A percentile compares a stretch with the other conserved stretches of the same genome.
These are phyloP conservation scores for Ceratobasidium papillatum DNA, from an alignment of 1,284 basidiomycete species.

Conservation along the genomic window DNA sequence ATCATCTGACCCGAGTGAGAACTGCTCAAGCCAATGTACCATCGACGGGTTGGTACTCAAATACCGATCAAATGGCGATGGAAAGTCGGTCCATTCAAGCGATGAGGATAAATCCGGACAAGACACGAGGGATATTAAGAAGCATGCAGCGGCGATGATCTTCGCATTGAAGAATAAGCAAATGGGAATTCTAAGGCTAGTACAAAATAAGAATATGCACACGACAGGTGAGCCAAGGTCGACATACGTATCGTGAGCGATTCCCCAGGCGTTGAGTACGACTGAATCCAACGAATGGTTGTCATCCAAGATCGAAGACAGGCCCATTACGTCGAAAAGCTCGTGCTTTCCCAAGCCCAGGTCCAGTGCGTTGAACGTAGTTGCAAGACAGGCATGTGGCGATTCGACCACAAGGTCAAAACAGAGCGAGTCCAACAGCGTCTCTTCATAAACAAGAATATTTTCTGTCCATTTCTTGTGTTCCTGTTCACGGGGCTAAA, in stretches of 20 bases:
- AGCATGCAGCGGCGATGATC: slow-evolving; percentile 43
- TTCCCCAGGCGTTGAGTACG: slow-evolving; percentile 76
- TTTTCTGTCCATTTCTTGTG: slow-evolving; percentile 75
- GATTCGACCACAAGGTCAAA: slow-evolving; percentile 89
- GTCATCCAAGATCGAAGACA: slow-evolving; percentile 49
- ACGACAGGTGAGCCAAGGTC: slow-evolving; percentile 10
- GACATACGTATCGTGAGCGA: slow-evolving; percentile 84
- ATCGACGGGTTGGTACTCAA: slow-evolving; percentile 28
- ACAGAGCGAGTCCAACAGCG: slow-evolving; percentile 85
- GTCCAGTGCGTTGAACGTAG: slow-evolving; percentile 58
- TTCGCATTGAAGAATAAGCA: slow-evolving; percentile 41
- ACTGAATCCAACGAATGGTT: slow-evolving; percentile 27
- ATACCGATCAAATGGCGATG: slow-evolving; percentile 36
- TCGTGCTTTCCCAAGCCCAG: slow-evolving; percentile 50
- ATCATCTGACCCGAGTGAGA: slow-evolving; percentile 12
- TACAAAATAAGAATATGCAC: slow-evolving; percentile 65
- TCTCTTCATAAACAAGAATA: slow-evolving; percentile 84
- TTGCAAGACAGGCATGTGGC: slow-evolving; percentile 79
- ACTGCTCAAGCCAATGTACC: slow-evolving; percentile 29
- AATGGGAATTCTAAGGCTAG: slow-evolving; percentile 48
- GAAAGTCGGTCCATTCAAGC: slow-evolving; percentile 33
- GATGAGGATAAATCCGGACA: slow-evolving; percentile 30
- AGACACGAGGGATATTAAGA: slow-evolving; percentile 41
- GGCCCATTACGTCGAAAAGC: slow-evolving; percentile 52
- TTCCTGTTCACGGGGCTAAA: slow-evolving; percentile 58